Percentiles rank a stretch among this genome's conserved stretches.
phyloP scores from a whole-genome alignment of 1,284 basidiomycete species.

The Cutaneotrichosporon sp. region DNA sequence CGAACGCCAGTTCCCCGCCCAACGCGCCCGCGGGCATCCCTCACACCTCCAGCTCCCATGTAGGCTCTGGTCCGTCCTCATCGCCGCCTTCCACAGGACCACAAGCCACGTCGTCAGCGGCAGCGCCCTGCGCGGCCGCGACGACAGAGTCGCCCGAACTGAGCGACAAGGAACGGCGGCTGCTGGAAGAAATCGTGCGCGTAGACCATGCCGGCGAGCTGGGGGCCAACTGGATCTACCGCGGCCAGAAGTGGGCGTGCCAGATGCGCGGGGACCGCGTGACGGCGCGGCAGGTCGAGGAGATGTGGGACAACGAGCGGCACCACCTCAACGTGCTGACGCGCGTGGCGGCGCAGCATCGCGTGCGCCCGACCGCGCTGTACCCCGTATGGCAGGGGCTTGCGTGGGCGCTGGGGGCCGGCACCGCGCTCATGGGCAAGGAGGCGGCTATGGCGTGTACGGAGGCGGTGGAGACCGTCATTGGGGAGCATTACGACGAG shows the following conservation, averaged over 20 bases:
- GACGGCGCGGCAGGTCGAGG: slow-evolving; percentile 69
- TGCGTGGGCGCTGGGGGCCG: slow-evolving; percentile 77
- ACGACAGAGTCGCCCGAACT: slow-evolving; percentile 35
- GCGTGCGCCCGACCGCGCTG: slow-evolving; percentile 74
- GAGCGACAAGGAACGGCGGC: slow-evolving; percentile 29
- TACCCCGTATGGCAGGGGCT: slow-evolving; percentile 77
- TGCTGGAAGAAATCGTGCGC: slow-evolving; percentile 55
- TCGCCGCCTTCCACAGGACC: neutral
- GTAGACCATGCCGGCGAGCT: slow-evolving; percentile 91
- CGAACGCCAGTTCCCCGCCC: slow-evolving; percentile 1
- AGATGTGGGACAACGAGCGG: slow-evolving; percentile 96
- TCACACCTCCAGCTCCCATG: neutral
- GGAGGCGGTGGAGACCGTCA: slow-evolving; percentile 94
- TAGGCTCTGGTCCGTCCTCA: neutral
- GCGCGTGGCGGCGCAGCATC: slow-evolving; percentile 74
- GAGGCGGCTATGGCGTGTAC: slow-evolving; percentile 98
- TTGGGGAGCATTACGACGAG: slow-evolving; percentile 98
- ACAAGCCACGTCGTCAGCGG: neutral
- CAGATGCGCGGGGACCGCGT: slow-evolving; percentile 61
- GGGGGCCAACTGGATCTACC: slow-evolving; percentile 89
- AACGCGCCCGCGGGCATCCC: slow-evolving; percentile 8
- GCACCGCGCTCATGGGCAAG: slow-evolving; percentile 80
- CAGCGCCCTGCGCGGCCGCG: slow-evolving; percentile 9
- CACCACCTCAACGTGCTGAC: slow-evolving; percentile 85
- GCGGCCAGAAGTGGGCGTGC: slow-evolving; percentile 63